Conservation (phyloP, 2,329 filamentous ascomycete species). For the Talaromyces funiculosus region DNA sequence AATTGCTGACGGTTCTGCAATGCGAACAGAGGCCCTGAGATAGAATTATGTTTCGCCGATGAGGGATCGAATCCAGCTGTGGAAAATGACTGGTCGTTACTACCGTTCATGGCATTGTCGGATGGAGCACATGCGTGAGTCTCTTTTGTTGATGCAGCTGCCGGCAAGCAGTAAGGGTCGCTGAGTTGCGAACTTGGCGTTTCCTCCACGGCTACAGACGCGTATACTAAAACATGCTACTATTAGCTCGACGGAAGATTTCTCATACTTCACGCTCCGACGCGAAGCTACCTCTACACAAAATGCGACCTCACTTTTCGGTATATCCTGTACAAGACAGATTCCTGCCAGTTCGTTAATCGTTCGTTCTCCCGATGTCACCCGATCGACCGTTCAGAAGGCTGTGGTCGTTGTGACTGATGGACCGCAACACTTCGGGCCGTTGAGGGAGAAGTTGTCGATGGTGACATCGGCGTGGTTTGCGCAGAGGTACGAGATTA, state of each 20-base stretch:
- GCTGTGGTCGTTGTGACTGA: conserved; percentile 94
- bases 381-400: conserved; percentile 96
- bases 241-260: conserved; percentile 78
- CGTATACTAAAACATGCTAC: not conserved
- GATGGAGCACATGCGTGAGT: conserved; percentile 89
- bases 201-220: not conserved
- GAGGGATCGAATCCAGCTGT: conserved; percentile 71
- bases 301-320: conserved; percentile 74
- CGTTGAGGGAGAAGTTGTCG: conserved; percentile 80
- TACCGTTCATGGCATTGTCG: conserved; percentile 95
- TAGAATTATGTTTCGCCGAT: conserved; percentile 83
- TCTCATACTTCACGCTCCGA: conserved; percentile 94
- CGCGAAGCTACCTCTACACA: conserved; percentile 41
- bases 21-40: conserved; percentile 68
- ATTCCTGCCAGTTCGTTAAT: conserved; percentile 73
- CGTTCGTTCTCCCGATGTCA: conserved; percentile 79
- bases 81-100: conserved; percentile 82
- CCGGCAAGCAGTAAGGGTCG: not conserved
- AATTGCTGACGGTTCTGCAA: not conserved
- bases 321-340: conserved; percentile 91
- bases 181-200: not conserved
- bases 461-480: conserved; percentile 96
- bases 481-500: conserved; percentile 60
- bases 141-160: not conserved
- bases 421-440: conserved; percentile 81